Base-by-base conservation (phyloP, 176 grass and related monocot species). In the Oryza brachyantha region DNA sequence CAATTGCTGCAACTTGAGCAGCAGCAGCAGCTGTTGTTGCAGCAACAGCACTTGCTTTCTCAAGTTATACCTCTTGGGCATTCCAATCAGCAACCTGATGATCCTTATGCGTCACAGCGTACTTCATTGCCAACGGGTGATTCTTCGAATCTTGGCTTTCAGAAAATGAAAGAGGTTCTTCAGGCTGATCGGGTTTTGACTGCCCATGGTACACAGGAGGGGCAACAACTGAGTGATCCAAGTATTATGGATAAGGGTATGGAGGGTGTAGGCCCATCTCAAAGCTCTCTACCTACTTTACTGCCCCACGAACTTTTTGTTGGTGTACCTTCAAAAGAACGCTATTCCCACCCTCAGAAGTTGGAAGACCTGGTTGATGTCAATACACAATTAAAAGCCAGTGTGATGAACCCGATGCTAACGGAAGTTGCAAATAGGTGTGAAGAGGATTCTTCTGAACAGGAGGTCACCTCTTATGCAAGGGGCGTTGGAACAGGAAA, bases 41-140 rank as follows among this genome's bases (percentile, higher is more conserved):
- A 96, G 74, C 93, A 93, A 58, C 92, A 93, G 45, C 91, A 93
- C 10, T 63, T 89, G 55, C 79, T 92, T 86, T 88, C 87, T 54
- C 88, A 93, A 3, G 83, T 81, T 41, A 17, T 83, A 55, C 91
- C 84, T 70, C 85, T 75, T 1, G 73, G 74, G 17, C 80, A 85
- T 78, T 64, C 81, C 27, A 86, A 35, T 66, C 88, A 89, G 54
- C 86, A 86, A n/a, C 63, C 73, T 88, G 80, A 67, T 75, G 88
- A 80, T 78, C 85, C 81, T 82, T 83, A 81, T 88, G 83, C 61
- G 28, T 79, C 66, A 26, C 79, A 74, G 26, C 74, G 75, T 83
- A 64, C 70, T 68, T 64, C 65, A 73, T 36, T 88, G 70, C 58
- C 69, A 45, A 68, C 82, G 75, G 86, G 67, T 59, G 78, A 89